Evolutionary conservation across 2,329 filamentous ascomycete genomes (phyloP).

Genomic region (Fusarium irregulare): DNA sequence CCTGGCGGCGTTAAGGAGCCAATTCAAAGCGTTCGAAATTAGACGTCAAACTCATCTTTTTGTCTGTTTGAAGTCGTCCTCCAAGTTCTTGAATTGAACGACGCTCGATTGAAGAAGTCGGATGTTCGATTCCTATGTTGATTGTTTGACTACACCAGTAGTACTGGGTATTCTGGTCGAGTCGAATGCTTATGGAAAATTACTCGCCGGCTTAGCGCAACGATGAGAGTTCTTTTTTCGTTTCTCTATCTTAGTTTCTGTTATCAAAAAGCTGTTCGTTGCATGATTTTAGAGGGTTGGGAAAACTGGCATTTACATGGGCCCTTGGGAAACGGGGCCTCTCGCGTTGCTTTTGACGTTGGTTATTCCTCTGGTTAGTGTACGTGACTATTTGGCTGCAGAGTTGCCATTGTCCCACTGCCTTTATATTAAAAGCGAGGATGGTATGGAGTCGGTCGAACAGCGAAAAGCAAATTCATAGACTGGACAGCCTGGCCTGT

Average conservation of each 20-base stretch:
- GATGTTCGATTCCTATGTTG: neutral
- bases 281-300: constrained; percentile 28
- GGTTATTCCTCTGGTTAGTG: constrained; percentile 9
- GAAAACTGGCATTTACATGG: constrained; percentile 40
- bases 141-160: neutral
- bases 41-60: neutral
- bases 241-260: neutral
- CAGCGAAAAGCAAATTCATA: constrained; percentile 40
- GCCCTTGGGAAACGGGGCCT: constrained; percentile 18
- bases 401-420: constrained; percentile 6
- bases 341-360: constrained; percentile 1
- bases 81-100: neutral
- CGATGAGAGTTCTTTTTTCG: neutral
- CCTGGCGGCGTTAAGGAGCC: constrained; percentile 35
- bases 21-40: constrained; percentile 13
- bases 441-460: constrained; percentile 34
- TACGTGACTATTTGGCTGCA: constrained; percentile 2
- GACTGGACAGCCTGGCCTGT: constrained; percentile 33
- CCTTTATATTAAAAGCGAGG: constrained; percentile 30
- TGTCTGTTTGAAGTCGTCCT: neutral
- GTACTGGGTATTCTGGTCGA: neutral
- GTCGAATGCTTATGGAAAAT: neutral
- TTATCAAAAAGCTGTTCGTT: constrained; percentile 23
- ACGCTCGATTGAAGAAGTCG: neutral
- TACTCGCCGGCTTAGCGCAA: constrained; percentile 18